Conservation (phyloP, 306 rosid genomes). For the Trifolium subterraneum region DNA sequence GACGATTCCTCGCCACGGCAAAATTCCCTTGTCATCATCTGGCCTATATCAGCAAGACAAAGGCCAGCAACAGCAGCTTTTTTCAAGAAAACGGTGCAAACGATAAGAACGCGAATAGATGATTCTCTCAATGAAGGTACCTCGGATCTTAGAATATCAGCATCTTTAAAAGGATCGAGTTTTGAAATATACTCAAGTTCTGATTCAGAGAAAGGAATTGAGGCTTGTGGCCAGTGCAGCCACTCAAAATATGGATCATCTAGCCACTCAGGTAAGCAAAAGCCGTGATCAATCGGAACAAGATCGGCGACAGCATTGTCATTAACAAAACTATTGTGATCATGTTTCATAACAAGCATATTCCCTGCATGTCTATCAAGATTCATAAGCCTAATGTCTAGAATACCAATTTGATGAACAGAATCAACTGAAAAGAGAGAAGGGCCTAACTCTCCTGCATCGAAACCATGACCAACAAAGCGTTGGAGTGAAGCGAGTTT, state of each 20-base stretch:
- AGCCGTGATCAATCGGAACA: conserved; percentile 94
- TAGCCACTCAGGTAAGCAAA: conserved; percentile 93
- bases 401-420: conserved; percentile 79
- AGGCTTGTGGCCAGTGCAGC: conserved; percentile 98
- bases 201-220: conserved; percentile 70
- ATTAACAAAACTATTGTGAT: conserved; percentile 26
- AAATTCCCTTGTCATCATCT: conserved; percentile 77
- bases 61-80: conserved; percentile 68
- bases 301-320: conserved; percentile 60
- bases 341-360: conserved; percentile 73
- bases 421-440: conserved; percentile 75
- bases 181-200: conserved; percentile 74
- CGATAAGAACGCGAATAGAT: conserved; percentile 72
- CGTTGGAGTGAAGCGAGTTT: conserved; percentile 90
- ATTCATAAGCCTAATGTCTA: conserved; percentile 76
- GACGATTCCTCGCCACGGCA: conserved; percentile 54
- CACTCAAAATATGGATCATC: conserved; percentile 97
- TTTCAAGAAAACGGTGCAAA: conserved; percentile 85
- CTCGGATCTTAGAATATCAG: conserved; percentile 65
- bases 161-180: conserved; percentile 83
- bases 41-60: conserved; percentile 78
- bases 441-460: conserved; percentile 89
- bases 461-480: conserved; percentile 78
- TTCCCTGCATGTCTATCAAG: conserved; percentile 96
- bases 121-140: conserved; percentile 72